These are phyloP conservation scores for Cornus controversa DNA, from an alignment of 148 eudicot species.

Conservation along the genomic window DNA sequence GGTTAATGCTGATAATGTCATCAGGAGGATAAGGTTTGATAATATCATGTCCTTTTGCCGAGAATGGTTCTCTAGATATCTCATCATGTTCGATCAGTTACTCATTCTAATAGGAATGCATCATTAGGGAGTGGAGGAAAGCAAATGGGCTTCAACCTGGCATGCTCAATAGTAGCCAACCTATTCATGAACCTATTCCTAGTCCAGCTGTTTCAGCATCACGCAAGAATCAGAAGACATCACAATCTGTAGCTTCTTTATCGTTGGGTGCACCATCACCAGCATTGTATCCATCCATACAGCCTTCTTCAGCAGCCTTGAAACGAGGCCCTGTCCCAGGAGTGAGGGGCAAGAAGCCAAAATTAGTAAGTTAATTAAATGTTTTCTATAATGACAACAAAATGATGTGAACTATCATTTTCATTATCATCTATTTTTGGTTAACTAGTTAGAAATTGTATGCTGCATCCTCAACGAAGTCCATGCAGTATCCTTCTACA, in stretches of 20 bases:
- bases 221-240: slow-evolving; percentile 47
- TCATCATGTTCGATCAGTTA: not conserved
- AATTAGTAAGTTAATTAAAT: slow-evolving; percentile 41
- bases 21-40: slow-evolving; percentile 54
- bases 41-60: not conserved
- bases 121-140: slow-evolving; percentile 56
- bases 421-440: not conserved
- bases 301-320: slow-evolving; percentile 49
- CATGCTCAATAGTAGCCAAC: not conserved
- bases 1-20: slow-evolving; percentile 52
- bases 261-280: slow-evolving; percentile 54
- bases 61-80: not conserved
- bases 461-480: slow-evolving; percentile 20
- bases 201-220: slow-evolving; percentile 53
- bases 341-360: slow-evolving; percentile 50
- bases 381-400: not conserved
- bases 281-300: slow-evolving; percentile 47
- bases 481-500: slow-evolving; percentile 45
- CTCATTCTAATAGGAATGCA: not conserved
- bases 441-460: not conserved
- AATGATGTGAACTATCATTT: not conserved
- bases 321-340: slow-evolving; percentile 54
- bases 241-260: slow-evolving; percentile 27
- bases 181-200: slow-evolving; percentile 31
- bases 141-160: slow-evolving; percentile 26